Evolutionary conservation across 2,329 filamentous ascomycete genomes (phyloP).

Genomic region (Cordyceps cateniannulata): DNA sequence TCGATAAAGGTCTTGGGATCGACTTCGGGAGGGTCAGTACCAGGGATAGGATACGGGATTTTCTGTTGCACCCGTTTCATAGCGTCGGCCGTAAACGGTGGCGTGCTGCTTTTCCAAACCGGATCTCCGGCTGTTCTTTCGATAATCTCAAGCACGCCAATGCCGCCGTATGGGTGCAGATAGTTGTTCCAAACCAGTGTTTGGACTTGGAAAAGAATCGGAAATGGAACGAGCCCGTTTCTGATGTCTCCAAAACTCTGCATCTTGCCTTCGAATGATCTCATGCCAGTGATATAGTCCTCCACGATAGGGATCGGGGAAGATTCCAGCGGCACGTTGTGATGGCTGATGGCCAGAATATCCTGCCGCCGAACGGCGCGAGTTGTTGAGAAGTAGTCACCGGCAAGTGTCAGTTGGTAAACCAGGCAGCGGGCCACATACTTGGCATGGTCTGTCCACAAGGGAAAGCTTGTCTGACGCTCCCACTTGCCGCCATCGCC

Average conservation of each 20-base stretch:
- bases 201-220: conserved; percentile 55
- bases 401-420: conserved; percentile 31
- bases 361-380: conserved; percentile 19
- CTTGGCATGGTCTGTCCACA: conserved; percentile 22
- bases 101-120: conserved; percentile 19
- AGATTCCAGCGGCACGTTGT: conserved; percentile 13
- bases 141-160: conserved; percentile 39
- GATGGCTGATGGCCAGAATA: too few species aligned
- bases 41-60: conserved; percentile 49
- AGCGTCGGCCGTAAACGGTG: conserved; percentile 43
- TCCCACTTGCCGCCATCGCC: conserved; percentile 18
- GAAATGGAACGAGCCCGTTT: conserved; percentile 37
- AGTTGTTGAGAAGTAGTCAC: conserved; percentile 20
- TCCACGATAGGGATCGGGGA: conserved; percentile 12
- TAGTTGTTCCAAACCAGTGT: conserved; percentile 55
- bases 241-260: conserved; percentile 17
- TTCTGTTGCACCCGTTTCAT: conserved; percentile 45
- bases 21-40: conserved; percentile 36
- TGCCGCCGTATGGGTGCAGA: conserved; percentile 45
- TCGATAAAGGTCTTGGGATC: conserved; percentile 34
- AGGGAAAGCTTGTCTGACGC: conserved; percentile 24
- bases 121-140: conserved; percentile 21
- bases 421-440: conserved; percentile 37
- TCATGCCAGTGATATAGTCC: conserved; percentile 22
- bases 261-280: conserved; percentile 27